Evolutionary conservation across 2,329 filamentous ascomycete genomes (phyloP).

Genomic region (Phoma sp.): DNA sequence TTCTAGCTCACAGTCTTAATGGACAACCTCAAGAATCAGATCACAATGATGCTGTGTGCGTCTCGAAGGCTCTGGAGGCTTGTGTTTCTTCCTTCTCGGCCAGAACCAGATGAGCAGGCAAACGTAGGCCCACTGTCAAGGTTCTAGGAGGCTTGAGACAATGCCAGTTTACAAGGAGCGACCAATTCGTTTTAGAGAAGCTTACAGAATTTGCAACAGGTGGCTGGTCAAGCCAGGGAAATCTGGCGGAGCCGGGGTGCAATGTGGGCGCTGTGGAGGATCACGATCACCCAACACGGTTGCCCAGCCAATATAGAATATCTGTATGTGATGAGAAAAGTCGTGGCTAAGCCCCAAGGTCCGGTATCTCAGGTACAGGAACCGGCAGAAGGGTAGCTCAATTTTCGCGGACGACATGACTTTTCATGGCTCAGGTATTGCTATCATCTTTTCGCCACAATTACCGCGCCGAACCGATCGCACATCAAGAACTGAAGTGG

Average conservation of each 20-base stretch:
- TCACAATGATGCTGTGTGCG: constrained; percentile 15
- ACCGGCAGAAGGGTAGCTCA: background rate
- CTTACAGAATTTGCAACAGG: background rate
- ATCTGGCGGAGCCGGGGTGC: constrained; percentile 4
- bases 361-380: constrained; percentile 4
- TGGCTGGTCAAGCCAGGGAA: background rate
- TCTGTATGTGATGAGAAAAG: background rate
- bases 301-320: constrained; percentile 3
- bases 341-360: background rate
- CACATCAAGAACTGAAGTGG: background rate
- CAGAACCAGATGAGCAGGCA: background rate
- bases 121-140: constrained; percentile 2
- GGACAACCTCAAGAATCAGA: background rate
- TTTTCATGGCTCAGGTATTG: constrained; percentile 4
- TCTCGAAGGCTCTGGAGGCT: constrained; percentile 3
- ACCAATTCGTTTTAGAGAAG: constrained; percentile 5
- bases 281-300: constrained; percentile 7
- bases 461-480: background rate
- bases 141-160: background rate
- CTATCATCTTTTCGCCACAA: constrained; percentile 4
- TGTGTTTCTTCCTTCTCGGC: constrained; percentile 1
- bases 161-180: background rate
- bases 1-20: constrained; percentile 9
- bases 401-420: constrained; percentile 10
- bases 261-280: constrained; percentile 5